phyloP scores from a whole-genome alignment of 306 rosid genomes.

The Cicer arietinum region DNA sequence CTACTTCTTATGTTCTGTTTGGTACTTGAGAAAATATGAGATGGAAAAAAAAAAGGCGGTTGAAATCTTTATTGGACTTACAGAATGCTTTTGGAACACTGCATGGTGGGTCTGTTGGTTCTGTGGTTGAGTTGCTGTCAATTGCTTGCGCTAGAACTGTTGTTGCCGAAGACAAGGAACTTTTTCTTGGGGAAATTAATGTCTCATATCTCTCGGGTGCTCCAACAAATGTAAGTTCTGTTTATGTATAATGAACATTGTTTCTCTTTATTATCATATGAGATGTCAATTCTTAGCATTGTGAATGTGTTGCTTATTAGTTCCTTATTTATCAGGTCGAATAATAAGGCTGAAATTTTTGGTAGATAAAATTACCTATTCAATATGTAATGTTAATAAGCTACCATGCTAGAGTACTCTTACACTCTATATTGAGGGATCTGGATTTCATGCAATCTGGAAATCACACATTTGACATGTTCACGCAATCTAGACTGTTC shows the following conservation, averaged over 20 bases:
- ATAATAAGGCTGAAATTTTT: no score
- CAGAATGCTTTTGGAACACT: constrained; percentile 51
- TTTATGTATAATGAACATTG: no score
- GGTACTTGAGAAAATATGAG: no score
- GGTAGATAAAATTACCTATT: no score
- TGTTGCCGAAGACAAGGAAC: constrained; percentile 51
- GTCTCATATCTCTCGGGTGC: constrained; percentile 55
- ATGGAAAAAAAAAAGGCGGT: background rate
- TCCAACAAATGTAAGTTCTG: constrained; percentile 46
- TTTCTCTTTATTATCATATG: no score
- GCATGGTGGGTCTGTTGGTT: constrained; percentile 57
- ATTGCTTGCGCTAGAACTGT: constrained; percentile 61
- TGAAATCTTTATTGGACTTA: constrained; percentile 34
- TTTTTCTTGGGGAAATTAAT: constrained; percentile 56
- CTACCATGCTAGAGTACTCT: no score
- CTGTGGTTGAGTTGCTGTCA: constrained; percentile 44
- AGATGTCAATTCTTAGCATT: background rate
- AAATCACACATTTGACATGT: no score
- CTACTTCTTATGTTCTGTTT: background rate
- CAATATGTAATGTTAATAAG: no score
- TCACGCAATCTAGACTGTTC: no score
- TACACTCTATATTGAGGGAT: no score
- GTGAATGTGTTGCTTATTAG: background rate
- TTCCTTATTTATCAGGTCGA: no score
- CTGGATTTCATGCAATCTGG: no score